Percentiles rank a stretch among this genome's conserved stretches.
Evolutionary conservation across 225 moss, liverwort and hornwort genomes (phyloP).

Genomic region (Pseudisothecium myosuroides): DNA sequence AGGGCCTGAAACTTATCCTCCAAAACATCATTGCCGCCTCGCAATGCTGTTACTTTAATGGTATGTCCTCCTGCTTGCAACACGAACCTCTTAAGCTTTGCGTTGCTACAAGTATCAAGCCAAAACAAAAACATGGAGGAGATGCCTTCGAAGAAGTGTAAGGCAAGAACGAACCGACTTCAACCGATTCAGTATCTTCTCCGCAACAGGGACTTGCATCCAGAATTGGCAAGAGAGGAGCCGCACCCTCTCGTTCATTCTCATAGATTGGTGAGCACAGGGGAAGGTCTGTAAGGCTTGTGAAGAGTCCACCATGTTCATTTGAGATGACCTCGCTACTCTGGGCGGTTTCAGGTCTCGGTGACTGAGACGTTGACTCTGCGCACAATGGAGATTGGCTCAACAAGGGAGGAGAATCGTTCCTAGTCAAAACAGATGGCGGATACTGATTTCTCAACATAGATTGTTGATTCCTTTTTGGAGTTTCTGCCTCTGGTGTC

Average conservation of each 20-base stretch:
- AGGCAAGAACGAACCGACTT: slow-evolving; percentile 13
- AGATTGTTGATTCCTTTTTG: not conserved
- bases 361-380: not conserved
- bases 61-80: slow-evolving; percentile 22
- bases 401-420: not conserved
- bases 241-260: not conserved
- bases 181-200: slow-evolving; percentile 17
- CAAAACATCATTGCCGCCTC: not conserved
- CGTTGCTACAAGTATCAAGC: not conserved
- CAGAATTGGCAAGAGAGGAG: not conserved
- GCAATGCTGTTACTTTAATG: slow-evolving; percentile 7
- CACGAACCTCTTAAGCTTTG: not conserved
- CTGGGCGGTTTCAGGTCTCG: not conserved
- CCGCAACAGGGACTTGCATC: not conserved
- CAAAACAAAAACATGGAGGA: not conserved
- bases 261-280: not conserved
- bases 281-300: not conserved
- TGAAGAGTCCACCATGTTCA: not conserved
- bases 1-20: slow-evolving; percentile 34
- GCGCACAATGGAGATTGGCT: slow-evolving; percentile 14
- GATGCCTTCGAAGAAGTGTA: not conserved
- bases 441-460: not conserved
- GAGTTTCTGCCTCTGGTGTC: not conserved
- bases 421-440: not conserved
- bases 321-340: not conserved